These are phyloP conservation scores for Flaveria ramosissima DNA, from an alignment of 129 eudicot genomes.

Conservation along the genomic window DNA sequence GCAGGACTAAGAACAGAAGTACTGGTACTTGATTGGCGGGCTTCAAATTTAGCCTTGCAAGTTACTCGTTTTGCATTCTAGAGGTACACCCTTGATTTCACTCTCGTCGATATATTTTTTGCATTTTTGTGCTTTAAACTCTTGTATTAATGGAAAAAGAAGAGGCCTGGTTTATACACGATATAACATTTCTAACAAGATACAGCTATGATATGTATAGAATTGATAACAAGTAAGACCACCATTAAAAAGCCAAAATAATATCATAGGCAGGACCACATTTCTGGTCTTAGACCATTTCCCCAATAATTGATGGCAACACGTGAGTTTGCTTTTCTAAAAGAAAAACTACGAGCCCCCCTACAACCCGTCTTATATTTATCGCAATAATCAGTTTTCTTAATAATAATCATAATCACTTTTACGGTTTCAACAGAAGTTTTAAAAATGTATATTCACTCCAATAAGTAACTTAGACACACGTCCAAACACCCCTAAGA, in stretches of 20 bases:
- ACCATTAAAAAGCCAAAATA: constrained; percentile 2
- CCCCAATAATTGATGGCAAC: constrained; percentile 17
- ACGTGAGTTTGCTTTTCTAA: constrained; percentile 15
- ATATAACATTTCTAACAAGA: background rate
- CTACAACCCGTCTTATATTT: background rate
- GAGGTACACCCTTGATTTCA: constrained; percentile 48
- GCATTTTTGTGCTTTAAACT: background rate
- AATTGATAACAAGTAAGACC: background rate
- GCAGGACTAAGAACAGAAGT: constrained; percentile 92
- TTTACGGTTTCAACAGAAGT: too few species aligned
- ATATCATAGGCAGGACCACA: constrained; percentile 11
- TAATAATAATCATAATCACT: too few species aligned
- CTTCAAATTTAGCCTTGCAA: constrained; percentile 97
- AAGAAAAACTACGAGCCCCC: background rate
- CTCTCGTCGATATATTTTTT: background rate
- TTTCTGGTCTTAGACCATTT: background rate
- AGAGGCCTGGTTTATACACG: background rate
- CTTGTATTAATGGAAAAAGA: background rate
- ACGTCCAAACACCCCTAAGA: background rate
- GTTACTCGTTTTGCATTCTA: constrained; percentile 77
- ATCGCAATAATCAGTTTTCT: too few species aligned
- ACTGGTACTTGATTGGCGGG: constrained; percentile 91
- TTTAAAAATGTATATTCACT: too few species aligned
- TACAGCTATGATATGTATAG: background rate
- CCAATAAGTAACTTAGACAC: background rate